Conservation (phyloP, 257 asterid genomes). For the Nicotiana tomentosiformis region DNA sequence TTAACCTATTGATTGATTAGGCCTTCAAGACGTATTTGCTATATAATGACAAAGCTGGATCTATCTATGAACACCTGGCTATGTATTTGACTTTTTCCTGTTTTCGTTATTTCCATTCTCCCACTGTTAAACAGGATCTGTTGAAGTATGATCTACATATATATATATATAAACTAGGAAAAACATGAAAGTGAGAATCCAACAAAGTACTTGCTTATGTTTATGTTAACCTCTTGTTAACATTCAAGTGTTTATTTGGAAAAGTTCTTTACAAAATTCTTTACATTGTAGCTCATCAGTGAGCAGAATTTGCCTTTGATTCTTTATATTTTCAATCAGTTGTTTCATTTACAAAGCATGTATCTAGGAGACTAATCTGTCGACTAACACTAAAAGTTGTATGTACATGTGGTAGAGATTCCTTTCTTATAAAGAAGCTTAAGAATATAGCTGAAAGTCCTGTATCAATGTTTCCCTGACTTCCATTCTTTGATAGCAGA, state of each 20-base stretch:
- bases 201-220: background rate
- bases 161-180: background rate
- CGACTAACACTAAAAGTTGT: background rate
- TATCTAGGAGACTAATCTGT: background rate
- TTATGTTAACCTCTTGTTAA: background rate
- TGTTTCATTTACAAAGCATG: background rate
- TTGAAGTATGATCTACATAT: background rate
- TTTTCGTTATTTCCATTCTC: background rate
- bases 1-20: background rate
- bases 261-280: background rate
- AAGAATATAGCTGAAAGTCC: background rate
- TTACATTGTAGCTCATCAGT: background rate
- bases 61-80: background rate
- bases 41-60: background rate
- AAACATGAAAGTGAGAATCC: background rate
- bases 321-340: background rate
- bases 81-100: background rate
- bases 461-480: constrained; percentile 26
- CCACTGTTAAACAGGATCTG: background rate
- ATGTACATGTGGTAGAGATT: background rate
- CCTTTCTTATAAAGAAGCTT: background rate
- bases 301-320: background rate
- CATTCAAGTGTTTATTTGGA: background rate
- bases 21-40: background rate
- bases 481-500: constrained; percentile 79